Conservation (phyloP, 2,329 filamentous ascomycete genomes). For the Hawksworthiomyces lignivorus region DNA sequence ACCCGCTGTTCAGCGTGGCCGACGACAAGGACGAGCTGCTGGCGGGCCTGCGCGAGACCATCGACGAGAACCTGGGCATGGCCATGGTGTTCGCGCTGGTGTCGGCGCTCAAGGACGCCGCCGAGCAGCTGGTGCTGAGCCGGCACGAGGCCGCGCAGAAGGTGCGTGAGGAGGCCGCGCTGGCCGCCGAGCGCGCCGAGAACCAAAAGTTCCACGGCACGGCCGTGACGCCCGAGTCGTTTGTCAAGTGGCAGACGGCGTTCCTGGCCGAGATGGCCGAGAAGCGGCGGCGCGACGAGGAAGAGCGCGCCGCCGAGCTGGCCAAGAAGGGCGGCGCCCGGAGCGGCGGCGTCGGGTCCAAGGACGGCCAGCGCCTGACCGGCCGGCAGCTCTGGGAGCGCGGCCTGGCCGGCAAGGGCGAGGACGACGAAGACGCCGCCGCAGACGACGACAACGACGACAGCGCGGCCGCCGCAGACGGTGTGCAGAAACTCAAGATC, state of each 20-base stretch:
- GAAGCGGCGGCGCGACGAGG: constrained; percentile 56
- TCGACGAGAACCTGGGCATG: constrained; percentile 93
- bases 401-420: constrained; percentile 59
- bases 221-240: constrained; percentile 77
- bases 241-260: constrained; percentile 70
- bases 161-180: constrained; percentile 44
- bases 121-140: constrained; percentile 75
- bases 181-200: constrained; percentile 74
- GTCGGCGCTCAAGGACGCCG: constrained; percentile 77
- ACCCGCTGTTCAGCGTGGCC: constrained; percentile 70
- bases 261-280: constrained; percentile 81
- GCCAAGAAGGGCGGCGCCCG: constrained; percentile 44
- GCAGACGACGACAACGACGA: constrained; percentile 61
- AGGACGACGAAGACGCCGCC: constrained; percentile 46
- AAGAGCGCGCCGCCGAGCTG: constrained; percentile 74
- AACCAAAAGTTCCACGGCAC: constrained; percentile 95
- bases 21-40: constrained; percentile 73
- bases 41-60: constrained; percentile 60
- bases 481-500: constrained; percentile 65
- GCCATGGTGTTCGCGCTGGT: constrained; percentile 94
- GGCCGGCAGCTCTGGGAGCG: constrained; percentile 73
- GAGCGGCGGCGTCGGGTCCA: constrained; percentile 47
- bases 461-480: constrained; percentile 53
- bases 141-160: constrained; percentile 59
- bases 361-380: constrained; percentile 66